Evolutionary conservation across 2,329 filamentous ascomycete species (phyloP).

Genomic region (Colletotrichum siamense): DNA sequence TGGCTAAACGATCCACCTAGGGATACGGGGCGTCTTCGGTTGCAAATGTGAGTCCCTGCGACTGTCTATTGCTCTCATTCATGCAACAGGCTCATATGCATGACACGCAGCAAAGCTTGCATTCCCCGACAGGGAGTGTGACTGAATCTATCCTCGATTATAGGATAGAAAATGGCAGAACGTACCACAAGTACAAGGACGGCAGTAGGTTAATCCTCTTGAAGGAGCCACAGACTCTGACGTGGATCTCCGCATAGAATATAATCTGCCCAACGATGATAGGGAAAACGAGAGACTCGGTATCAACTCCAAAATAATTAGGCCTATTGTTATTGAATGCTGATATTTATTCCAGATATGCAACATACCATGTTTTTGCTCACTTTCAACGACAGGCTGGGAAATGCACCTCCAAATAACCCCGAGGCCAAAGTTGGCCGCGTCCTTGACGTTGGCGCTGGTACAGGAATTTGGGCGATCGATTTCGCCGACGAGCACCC

Average conservation of each 20-base stretch:
- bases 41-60: no score
- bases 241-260: neutral
- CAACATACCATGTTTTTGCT: conserved; percentile 39
- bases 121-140: neutral
- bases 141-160: neutral
- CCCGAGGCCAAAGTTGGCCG: conserved; percentile 24
- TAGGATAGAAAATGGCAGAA: neutral
- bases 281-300: neutral
- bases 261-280: neutral
- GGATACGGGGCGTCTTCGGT: no score
- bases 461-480: conserved; percentile 51
- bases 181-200: neutral
- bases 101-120: no score
- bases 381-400: conserved; percentile 34
- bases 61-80: no score
- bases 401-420: conserved; percentile 27
- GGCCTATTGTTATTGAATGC: no score
- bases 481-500: conserved; percentile 40
- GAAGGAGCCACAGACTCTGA: neutral
- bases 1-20: no score
- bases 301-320: conserved; percentile 23
- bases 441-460: conserved; percentile 52
- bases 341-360: conserved; percentile 26
- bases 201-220: neutral
- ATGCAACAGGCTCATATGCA: no score